Base-by-base conservation (phyloP, 805 yeast genomes). In the Zygotorulaspora sp. region DNA sequence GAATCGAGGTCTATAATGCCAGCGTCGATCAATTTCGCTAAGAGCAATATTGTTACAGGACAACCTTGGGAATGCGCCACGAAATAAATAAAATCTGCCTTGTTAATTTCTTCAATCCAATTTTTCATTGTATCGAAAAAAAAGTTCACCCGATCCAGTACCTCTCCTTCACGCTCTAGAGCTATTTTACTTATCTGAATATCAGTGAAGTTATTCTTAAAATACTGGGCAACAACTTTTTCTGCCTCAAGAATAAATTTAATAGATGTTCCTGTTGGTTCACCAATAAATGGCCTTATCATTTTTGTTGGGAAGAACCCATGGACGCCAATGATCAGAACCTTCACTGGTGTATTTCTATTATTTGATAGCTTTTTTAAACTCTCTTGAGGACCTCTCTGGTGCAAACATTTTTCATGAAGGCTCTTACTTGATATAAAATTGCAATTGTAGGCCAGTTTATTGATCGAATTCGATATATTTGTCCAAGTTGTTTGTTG, bases 1-100 rank as follows among this genome's bases (percentile, higher is more conserved):
- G 51, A 51, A 27, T 62, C 60, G 1, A 68, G 53, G 19, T 63
- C 62, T 2, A 70, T 52, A 6, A 69, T 44, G 1, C 75, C 92
- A 24, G 74, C 70, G 46, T 77, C 82, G 9, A 90, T 72, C 28
- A 90, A 68, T 48, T 73, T 72, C 0, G 95, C 82, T n/a, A 88
- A 63, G 19, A 90, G 59, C 21, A 86, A 79, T 1, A 87, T 78
- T 0, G 95, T 76, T 0, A 92, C 97, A 0, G 96, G 97, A 32
- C 90, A 80, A 0, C 98, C 98, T 61, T 90, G 98, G 0, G 97
- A 89, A 62, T 90, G 98, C 1, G 95, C 80, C 1, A 96, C 96
- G 45, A 90, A 75, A 55, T 82, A 87, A n/a, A 90, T 76, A 45
- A 83, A 82, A 60, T 90, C 97, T 0, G 96, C 90, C n/a, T 67